These are phyloP conservation scores for Hygrocybe coccinea DNA, from an alignment of 768 basidiomycete genomes.

Conservation along the genomic window DNA sequence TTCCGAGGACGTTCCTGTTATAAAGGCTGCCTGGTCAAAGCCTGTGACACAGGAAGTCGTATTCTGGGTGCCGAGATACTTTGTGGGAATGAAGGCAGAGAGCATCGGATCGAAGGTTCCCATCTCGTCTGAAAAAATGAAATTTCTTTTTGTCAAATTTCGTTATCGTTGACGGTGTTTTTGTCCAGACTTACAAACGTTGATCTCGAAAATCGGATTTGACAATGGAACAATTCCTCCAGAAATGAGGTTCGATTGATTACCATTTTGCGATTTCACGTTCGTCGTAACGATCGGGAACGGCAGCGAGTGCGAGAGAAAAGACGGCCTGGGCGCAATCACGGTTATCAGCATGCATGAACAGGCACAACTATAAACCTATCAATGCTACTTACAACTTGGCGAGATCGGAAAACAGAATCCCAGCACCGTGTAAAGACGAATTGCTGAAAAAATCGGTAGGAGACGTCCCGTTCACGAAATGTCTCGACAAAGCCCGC, in stretches of 20 bases:
- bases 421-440: slow-evolving; percentile 41
- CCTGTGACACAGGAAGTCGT: slow-evolving; percentile 45
- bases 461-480: slow-evolving; percentile 43
- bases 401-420: slow-evolving; percentile 38
- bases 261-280: slow-evolving; percentile 27
- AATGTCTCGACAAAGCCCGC: slow-evolving; percentile 42
- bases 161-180: background rate
- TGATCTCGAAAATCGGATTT: slow-evolving; percentile 24
- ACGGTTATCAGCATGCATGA: background rate
- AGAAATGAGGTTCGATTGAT: slow-evolving; percentile 14
- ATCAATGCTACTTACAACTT: slow-evolving; percentile 4
- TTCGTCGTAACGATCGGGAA: slow-evolving; percentile 46
- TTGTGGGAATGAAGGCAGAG: slow-evolving; percentile 44
- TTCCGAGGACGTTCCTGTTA: slow-evolving; percentile 50
- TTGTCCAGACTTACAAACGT: background rate
- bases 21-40: slow-evolving; percentile 49
- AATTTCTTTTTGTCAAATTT: slow-evolving; percentile 26
- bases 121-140: slow-evolving; percentile 33
- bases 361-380: too few species aligned
- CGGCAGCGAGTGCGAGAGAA: slow-evolving; percentile 35
- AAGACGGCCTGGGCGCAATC: slow-evolving; percentile 23
- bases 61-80: slow-evolving; percentile 43
- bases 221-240: slow-evolving; percentile 27
- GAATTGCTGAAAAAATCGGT: slow-evolving; percentile 36
- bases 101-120: slow-evolving; percentile 51